Evolutionary conservation across 495 filamentous ascomycete genomes (phyloP).

Genomic region (Endocarpon pusillum): DNA sequence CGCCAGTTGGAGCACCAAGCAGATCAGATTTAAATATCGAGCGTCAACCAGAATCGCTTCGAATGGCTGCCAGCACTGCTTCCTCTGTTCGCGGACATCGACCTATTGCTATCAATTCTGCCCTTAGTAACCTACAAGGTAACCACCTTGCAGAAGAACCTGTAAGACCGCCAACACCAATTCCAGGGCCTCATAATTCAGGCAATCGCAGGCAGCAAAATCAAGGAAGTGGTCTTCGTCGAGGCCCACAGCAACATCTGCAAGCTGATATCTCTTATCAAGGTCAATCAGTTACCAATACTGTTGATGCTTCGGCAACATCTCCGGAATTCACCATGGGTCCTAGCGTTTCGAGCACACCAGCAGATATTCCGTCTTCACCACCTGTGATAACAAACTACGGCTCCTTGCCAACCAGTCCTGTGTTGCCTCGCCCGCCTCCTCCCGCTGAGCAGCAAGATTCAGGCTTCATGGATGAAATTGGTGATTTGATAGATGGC

Average conservation of each 20-base stretch:
- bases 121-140: conserved; percentile 16
- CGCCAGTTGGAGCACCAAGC: conserved; percentile 47
- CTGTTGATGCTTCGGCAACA: no score
- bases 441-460: conserved; percentile 43
- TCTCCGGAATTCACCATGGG: conserved; percentile 35
- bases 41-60: conserved; percentile 56
- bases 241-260: no score
- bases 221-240: not conserved
- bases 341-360: conserved; percentile 36
- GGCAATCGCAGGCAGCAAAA: conserved; percentile 17
- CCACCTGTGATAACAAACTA: conserved; percentile 49
- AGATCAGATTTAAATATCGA: conserved; percentile 49
- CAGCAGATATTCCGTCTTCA: conserved; percentile 55
- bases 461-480: conserved; percentile 68
- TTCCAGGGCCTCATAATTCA: conserved; percentile 29
- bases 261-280: no score
- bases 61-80: conserved; percentile 73
- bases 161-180: conserved; percentile 67
- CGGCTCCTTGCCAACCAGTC: conserved; percentile 50
- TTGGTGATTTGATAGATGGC: conserved; percentile 39
- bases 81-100: conserved; percentile 75
- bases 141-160: conserved; percentile 48
- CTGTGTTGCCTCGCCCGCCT: conserved; percentile 51
- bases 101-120: conserved; percentile 46
- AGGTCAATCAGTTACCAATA: no score